Evolutionary conservation across 208 protist genomes (phyloP).

Genomic region (Trichomonas tenax): DNA sequence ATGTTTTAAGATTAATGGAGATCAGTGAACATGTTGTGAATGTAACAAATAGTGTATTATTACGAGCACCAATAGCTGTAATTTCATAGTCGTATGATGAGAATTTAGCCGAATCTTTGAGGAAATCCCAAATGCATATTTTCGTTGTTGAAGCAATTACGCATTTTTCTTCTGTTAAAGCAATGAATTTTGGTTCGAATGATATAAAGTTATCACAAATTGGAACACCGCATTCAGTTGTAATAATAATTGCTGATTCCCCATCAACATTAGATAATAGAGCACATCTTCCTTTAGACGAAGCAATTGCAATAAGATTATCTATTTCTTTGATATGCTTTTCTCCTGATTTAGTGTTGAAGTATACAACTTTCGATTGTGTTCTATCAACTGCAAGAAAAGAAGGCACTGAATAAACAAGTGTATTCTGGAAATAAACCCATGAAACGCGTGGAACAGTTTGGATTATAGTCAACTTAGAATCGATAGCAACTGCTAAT

Average conservation of each 20-base stretch:
- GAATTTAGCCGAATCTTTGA: not conserved
- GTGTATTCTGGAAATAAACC: not conserved
- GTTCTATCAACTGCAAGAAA: not conserved
- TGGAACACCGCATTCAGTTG: not conserved
- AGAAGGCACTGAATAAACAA: not conserved
- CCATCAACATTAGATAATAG: not conserved
- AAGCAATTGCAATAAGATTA: not conserved
- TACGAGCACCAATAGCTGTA: not conserved
- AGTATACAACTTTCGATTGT: not conserved
- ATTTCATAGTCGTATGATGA: not conserved
- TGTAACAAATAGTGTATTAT: not conserved
- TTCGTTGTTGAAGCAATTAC: not conserved
- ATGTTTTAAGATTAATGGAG: not conserved
- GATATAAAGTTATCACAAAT: not conserved
- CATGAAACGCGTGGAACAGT: not conserved
- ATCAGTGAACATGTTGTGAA: not conserved
- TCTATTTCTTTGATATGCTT: not conserved
- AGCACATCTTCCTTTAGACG: not conserved
- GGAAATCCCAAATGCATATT: not conserved
- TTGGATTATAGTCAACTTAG: not conserved
- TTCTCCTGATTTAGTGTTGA: not conserved
- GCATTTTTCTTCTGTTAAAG: not conserved
- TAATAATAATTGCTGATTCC: not conserved
- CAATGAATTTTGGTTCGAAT: not conserved
- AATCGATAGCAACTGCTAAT: not conserved